Base-by-base conservation (phyloP, 768 basidiomycete species). In the Lactarius sp. region DNA sequence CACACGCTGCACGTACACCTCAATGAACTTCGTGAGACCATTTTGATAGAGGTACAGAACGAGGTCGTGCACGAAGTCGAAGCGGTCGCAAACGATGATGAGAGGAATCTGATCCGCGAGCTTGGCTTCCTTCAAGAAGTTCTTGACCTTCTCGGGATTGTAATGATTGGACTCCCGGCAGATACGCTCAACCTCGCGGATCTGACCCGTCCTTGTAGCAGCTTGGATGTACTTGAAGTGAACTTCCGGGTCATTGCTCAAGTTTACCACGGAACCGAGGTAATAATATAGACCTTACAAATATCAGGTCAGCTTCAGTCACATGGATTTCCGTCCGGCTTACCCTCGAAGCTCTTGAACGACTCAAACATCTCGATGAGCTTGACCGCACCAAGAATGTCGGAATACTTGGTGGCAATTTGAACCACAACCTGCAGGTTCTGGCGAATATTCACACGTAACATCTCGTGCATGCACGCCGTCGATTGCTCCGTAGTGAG, bases 161-260 rank as follows among this genome's bases (percentile, higher is more conserved):
- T 98, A 98, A 77, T 80, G 81, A 77, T 98, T 98, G 75, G 91
- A 94, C 78, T 99, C 97, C 59, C 97, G 83, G 73, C 95, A 98
- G 71, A 99, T 96, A 52, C 97, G 94, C 77, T 99, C 97, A 61
- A 99, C 97, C 74, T 99, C 97, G 54, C 97, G 90, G 69, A 99
- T 94, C 74, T 98, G 97, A 47, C 96, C 95, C 34, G 97, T 99
- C 33, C 96, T 87, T 2, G 94, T 96, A 6, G 97, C 97, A 33
- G 97, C 97, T 72, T 98, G 96, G 72, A 99, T 98, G 77, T 98
- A 98, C 80, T 99, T 98, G 86, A 97, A 99, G 79, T 98, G 91
- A 3, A 99, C 96, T 74, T 99, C 97, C 5, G 92, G 83, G 75
- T 99, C 97, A 73, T 93, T 85, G 73, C 90, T 93, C 67, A 99